A percentile compares a stretch with the other conserved stretches of the same genome.
phyloP scores from a whole-genome alignment of 2,329 filamentous ascomycete genomes.

The Bertia moriformis region DNA sequence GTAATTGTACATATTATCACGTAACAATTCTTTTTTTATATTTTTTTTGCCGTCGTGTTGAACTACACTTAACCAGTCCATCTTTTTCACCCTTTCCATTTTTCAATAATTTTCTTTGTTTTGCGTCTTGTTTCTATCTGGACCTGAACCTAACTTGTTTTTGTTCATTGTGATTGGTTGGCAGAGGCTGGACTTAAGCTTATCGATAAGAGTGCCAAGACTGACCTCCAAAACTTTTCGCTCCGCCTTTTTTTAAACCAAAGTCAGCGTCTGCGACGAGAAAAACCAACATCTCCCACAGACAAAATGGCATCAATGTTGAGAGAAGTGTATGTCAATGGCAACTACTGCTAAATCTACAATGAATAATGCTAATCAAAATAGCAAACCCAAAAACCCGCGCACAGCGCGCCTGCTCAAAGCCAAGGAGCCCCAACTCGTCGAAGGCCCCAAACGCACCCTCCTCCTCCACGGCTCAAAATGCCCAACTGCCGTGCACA shows the following conservation, averaged over 20 bases:
- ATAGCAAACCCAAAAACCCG: neutral
- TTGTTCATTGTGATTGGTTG: too few species aligned
- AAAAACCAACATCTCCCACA: neutral
- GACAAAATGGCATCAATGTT: too few species aligned
- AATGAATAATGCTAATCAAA: neutral
- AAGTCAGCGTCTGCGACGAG: neutral
- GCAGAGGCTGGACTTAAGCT: neutral
- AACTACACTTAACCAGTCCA: too few species aligned
- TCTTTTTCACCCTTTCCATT: too few species aligned
- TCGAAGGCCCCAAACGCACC: neutral
- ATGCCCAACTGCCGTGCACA: neutral
- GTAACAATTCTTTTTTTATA: too few species aligned
- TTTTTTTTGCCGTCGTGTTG: too few species aligned
- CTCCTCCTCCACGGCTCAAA: neutral
- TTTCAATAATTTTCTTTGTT: too few species aligned
- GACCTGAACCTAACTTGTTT: too few species aligned
- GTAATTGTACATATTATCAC: too few species aligned
- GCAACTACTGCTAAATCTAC: neutral
- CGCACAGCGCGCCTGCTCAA: conserved; percentile 1
- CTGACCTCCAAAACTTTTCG: conserved; percentile 1
- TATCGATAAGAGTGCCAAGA: neutral
- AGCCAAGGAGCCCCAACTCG: neutral
- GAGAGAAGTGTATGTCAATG: neutral
- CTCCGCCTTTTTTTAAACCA: neutral
- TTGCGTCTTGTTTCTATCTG: too few species aligned